These are phyloP conservation scores for Petunia hybrid DNA, from an alignment of 305 asterid species.

Conservation along the genomic window DNA sequence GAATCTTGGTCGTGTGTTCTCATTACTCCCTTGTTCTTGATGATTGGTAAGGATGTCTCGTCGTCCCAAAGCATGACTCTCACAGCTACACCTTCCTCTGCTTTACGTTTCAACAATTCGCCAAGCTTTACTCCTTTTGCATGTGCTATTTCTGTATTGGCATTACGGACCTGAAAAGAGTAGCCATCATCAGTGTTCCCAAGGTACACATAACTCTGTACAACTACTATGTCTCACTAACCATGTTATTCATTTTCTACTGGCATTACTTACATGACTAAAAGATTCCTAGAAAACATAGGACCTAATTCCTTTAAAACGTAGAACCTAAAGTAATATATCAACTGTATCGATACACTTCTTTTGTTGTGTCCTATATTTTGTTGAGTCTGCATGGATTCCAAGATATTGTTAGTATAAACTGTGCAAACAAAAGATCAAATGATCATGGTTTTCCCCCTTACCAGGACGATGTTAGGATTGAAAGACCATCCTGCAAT, in stretches of 20 bases:
- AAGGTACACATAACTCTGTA: background rate
- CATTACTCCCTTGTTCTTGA: constrained; percentile 90
- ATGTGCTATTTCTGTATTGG: constrained; percentile 66
- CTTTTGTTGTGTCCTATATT: no score
- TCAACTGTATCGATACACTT: background rate
- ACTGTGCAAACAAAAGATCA: background rate
- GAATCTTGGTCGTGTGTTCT: constrained; percentile 82
- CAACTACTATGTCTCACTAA: no score
- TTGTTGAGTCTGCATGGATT: no score
- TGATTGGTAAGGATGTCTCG: constrained; percentile 78
- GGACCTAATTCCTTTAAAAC: no score
- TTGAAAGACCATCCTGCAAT: constrained; percentile 90
- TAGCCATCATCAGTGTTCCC: background rate
- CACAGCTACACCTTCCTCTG: constrained; percentile 88
- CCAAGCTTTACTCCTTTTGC: constrained; percentile 88
- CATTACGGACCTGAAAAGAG: constrained; percentile 69
- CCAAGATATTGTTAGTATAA: no score
- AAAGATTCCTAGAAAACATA: no score
- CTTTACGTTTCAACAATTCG: constrained; percentile 74
- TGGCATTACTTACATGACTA: no score
- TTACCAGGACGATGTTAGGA: constrained; percentile 75
- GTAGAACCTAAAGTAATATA: background rate
- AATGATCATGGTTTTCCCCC: constrained; percentile 21
- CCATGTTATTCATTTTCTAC: no score
- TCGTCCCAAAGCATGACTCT: constrained; percentile 90